Conservation (phyloP, 768 basidiomycete genomes). For the Gloeophyllum trabeum region DNA sequence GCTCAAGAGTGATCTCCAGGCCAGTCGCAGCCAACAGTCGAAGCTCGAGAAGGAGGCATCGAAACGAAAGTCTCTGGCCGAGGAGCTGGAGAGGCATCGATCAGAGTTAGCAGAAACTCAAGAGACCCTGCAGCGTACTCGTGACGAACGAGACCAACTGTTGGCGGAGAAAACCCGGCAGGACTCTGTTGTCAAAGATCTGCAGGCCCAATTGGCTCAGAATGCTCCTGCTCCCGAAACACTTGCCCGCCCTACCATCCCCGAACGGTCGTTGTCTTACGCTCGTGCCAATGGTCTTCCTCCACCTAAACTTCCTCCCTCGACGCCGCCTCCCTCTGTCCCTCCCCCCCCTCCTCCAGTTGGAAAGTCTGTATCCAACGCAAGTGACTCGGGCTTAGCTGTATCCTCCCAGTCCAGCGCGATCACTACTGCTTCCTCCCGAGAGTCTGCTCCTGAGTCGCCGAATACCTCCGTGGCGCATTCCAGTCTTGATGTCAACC, state of each 20-base stretch:
- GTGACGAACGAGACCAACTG: conserved; percentile 73
- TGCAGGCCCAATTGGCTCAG: conserved; percentile 62
- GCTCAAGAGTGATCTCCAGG: conserved; percentile 49
- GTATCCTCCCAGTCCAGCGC: conserved; percentile 39
- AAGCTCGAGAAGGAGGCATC: conserved; percentile 62
- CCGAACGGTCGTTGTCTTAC: conserved; percentile 23
- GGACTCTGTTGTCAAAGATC: conserved; percentile 61
- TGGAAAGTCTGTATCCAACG: conserved; percentile 35
- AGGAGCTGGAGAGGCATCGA: conserved; percentile 71
- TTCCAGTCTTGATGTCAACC: conserved; percentile 39
- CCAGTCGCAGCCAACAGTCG: conserved; percentile 45
- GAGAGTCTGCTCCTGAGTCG: conserved; percentile 57
- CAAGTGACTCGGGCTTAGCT: conserved; percentile 37
- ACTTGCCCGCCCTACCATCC: conserved; percentile 42
- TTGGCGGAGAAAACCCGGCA: conserved; percentile 63
- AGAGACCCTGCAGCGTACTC: conserved; percentile 64
- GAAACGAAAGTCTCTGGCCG: conserved; percentile 60
- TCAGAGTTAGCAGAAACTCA: conserved; percentile 68
- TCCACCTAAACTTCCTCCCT: conserved; percentile 71
- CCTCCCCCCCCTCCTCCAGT: conserved; percentile 78
- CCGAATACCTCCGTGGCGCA: conserved; percentile 35
- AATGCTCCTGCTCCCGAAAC: conserved; percentile 28
- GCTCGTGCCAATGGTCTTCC: conserved; percentile 51
- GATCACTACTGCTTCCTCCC: conserved; percentile 47
- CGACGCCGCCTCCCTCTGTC: conserved; percentile 78